Conservation (phyloP, 2,329 filamentous ascomycete species). For the Leptographium procerum region DNA sequence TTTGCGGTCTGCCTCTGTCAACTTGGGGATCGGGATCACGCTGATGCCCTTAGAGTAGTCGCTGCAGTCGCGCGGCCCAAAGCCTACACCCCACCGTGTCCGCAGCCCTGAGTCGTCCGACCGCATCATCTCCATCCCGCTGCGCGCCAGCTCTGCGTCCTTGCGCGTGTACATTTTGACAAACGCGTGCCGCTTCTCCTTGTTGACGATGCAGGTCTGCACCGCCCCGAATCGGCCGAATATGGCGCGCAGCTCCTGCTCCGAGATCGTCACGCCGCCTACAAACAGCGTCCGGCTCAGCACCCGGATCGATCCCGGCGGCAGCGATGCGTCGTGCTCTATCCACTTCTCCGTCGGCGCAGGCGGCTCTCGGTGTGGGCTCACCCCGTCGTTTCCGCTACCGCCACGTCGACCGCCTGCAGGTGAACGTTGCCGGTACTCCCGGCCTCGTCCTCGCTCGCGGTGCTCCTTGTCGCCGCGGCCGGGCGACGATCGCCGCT, state of each 20-base stretch:
- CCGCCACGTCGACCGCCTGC: constrained; percentile 27
- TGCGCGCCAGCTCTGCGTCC: constrained; percentile 74
- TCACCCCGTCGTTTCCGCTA: constrained; percentile 39
- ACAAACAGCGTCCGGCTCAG: constrained; percentile 92
- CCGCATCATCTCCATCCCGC: constrained; percentile 73
- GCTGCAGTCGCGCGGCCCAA: constrained; percentile 92
- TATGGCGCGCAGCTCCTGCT: constrained; percentile 68
- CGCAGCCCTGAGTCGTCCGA: constrained; percentile 62
- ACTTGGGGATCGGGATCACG: constrained; percentile 79
- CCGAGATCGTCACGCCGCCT: constrained; percentile 80
- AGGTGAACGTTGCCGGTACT: constrained; percentile 85
- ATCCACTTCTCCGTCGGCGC: constrained; percentile 54
- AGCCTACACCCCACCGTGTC: constrained; percentile 96
- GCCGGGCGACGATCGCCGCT: constrained; percentile 47
- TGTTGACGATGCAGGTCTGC: constrained; percentile 96
- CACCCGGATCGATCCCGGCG: constrained; percentile 75
- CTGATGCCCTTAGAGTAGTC: constrained; percentile 90
- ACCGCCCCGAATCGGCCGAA: constrained; percentile 78
- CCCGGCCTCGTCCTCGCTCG: constrained; percentile 37
- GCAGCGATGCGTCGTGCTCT: constrained; percentile 64
- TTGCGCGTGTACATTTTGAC: constrained; percentile 93
- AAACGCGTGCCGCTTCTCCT: constrained; percentile 95
- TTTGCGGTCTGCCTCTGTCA: constrained; percentile 93
- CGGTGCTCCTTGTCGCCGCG: constrained; percentile 44
- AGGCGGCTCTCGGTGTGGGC: constrained; percentile 28